These are phyloP conservation scores for Cladosporium sp. DNA, from an alignment of 2,329 filamentous ascomycete species.

Conservation along the genomic window DNA sequence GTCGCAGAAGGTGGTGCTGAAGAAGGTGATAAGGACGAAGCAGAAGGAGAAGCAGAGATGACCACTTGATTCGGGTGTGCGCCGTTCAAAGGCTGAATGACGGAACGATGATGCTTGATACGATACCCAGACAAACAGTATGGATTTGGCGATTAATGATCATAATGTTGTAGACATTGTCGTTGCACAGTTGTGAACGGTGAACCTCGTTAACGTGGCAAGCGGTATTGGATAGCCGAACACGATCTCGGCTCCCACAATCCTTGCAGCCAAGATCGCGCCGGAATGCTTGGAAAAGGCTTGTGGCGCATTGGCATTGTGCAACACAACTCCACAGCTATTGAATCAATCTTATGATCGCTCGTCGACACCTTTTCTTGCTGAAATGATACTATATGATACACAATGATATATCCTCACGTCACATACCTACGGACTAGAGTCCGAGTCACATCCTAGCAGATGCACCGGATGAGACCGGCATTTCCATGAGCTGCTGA, in stretches of 20 bases:
- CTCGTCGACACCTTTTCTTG: not conserved
- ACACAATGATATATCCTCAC: not conserved
- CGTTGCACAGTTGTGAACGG: not conserved
- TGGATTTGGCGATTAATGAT: not conserved
- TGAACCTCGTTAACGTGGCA: not conserved
- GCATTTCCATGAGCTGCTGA: too few relatives aligned
- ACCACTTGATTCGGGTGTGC: not conserved
- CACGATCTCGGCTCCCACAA: not conserved
- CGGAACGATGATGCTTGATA: not conserved
- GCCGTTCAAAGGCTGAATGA: not conserved
- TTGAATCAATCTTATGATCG: not conserved
- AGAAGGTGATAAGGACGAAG: not conserved
- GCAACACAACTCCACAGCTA: not conserved
- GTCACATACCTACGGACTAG: not conserved
- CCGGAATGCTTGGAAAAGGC: slow-evolving; percentile 3
- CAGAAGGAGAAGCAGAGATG: slow-evolving; percentile 20
- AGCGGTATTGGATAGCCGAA: not conserved
- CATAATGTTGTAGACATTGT: not conserved
- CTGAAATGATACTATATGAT: not conserved
- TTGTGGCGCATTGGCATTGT: not conserved
- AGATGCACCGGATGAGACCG: too few relatives aligned
- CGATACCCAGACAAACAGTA: not conserved
- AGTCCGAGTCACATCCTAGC: too few relatives aligned
- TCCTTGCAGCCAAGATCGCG: slow-evolving; percentile 4
- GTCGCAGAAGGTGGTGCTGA: not conserved